Evolutionary conservation across 345 rosid species (phyloP), one percentile per base, ranked within the genome.

Genomic region (Rhodomyrtus tomentosa): DNA sequence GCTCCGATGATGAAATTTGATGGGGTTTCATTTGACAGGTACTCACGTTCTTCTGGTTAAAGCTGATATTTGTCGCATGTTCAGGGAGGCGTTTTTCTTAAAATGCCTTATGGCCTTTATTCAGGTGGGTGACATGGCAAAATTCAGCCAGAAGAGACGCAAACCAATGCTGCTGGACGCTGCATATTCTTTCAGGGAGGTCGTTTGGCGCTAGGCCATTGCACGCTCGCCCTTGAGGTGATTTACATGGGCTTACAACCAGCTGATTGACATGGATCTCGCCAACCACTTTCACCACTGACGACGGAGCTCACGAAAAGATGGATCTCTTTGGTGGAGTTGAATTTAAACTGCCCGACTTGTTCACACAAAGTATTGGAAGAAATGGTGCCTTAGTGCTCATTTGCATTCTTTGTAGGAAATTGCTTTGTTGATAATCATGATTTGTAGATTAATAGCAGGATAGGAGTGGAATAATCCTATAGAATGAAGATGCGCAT

Each of bases 1-100:
- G 90, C 83, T 91, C 96, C 32, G 96, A 94, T 88, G 95, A 93
- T 40, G 93, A 95, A 24, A 84, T 50, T 84, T 79, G 53, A 88
- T 62, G 38, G 85, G 42, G 32, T 24, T 40, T 48, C 76, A 48
- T 50, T 54, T 59, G 80, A 50, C 42, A 68, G 76, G 76, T 68
- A 68, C 76, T 68, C 1, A 1, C 9, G 6, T 68, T 68, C 74
- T 62, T 62, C 40, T 3, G 16, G 74, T 29, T 62, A 29, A 62
- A 62, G 74, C 36, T 68, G 76, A 68, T 32, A 4, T 36, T 68
- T 68, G 76, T 68, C 24, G 12, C 45, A 7, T 68, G 76, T 12
- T 24, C 2, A 7, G 76, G 45, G 74, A 62, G 76, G 0, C 36
- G 22, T 32, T 16, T 32, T 38, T 68, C 24, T 1, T 7, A 68